Base-by-base conservation (phyloP, 2,329 filamentous ascomycete genomes). In the Colletotrichum tropicale region DNA sequence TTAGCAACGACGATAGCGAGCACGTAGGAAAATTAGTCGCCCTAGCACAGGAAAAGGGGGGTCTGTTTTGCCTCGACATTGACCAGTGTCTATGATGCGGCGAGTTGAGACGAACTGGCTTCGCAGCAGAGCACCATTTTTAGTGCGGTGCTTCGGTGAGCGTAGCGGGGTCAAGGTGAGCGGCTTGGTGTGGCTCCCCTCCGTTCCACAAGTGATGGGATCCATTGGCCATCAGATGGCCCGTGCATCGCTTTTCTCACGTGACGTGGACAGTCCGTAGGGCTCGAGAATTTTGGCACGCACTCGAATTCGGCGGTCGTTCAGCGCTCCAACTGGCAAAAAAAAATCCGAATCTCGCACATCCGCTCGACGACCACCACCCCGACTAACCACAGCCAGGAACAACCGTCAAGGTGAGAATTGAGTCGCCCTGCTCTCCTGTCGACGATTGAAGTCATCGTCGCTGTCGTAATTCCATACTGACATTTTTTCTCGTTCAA, bases 341-440 rank as follows among this genome's bases (percentile, higher is more conserved):
- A 24, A 24, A 24, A 24, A 24, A 24, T 24, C 24, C 24, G 24
- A 24, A 24, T 24, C 24, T 24, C 24, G 24, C 24, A 24, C 24
- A 24, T 24, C 24, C 24, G 24, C 24, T 24, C 24, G 24, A 24
- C 24, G 24, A 24, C 24, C 28, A 34, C 32, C 32, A 52, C 66
- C 58, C 71, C 70, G 70, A 76, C 81, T 81, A 80, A 82, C 81
- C 82, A 82, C 81, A 84, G 81, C 79, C 79, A 80, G 80, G 82
- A 81, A 81, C 81, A 84, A 82, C 83, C 83, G 85, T 84, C 84
- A 87, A 86, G 85, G 85, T 87, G 84, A 66, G 77, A 77, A 30
- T 60, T 34, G 62, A 77, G 36, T 58, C 24, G 55, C 21, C 55
- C 55, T 66, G 76, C 77, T 75, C 21, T 58, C 55, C 62, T 72